A percentile compares a stretch with the other conserved stretches of the same genome.
Conservation (phyloP, 257 asterid species). For the Ehretia macrophylla region DNA sequence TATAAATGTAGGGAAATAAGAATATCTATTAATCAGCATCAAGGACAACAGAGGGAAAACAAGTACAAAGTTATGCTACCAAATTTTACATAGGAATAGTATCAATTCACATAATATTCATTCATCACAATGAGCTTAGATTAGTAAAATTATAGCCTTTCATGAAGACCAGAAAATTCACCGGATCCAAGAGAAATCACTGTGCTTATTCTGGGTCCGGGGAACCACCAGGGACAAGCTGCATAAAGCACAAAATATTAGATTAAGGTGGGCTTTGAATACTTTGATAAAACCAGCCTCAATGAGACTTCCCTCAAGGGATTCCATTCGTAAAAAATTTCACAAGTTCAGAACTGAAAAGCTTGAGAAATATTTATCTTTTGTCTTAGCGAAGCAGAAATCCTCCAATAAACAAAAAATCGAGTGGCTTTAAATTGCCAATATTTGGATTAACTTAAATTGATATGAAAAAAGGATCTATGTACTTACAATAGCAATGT, state of each 20-base stretch:
- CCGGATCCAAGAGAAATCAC: not conserved
- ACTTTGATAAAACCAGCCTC: not conserved
- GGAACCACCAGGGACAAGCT: slow-evolving; percentile 52
- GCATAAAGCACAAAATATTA: slow-evolving; percentile 11
- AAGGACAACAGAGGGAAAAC: not conserved
- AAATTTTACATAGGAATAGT: not conserved
- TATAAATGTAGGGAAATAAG: not conserved
- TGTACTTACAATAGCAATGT: slow-evolving; percentile 84
- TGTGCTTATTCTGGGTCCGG: slow-evolving; percentile 34
- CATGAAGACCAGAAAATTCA: slow-evolving; percentile 1
- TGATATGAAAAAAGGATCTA: not conserved
- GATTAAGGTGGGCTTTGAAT: not conserved
- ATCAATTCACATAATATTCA: not conserved
- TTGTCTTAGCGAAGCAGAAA: too few species aligned
- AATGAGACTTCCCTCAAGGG: not conserved
- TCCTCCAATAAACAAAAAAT: too few species aligned
- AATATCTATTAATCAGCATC: too few species aligned
- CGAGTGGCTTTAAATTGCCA: too few species aligned
- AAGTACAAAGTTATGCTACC: not conserved
- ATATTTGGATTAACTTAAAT: not conserved
- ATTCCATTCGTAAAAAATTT: too few species aligned
- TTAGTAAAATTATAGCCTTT: not conserved
- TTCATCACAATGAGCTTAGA: not conserved
- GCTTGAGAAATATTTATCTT: too few species aligned
- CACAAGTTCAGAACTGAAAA: too few species aligned